phyloP scores from a whole-genome alignment of 352 stramenopile genomes.

The Phytopythium litorale region DNA sequence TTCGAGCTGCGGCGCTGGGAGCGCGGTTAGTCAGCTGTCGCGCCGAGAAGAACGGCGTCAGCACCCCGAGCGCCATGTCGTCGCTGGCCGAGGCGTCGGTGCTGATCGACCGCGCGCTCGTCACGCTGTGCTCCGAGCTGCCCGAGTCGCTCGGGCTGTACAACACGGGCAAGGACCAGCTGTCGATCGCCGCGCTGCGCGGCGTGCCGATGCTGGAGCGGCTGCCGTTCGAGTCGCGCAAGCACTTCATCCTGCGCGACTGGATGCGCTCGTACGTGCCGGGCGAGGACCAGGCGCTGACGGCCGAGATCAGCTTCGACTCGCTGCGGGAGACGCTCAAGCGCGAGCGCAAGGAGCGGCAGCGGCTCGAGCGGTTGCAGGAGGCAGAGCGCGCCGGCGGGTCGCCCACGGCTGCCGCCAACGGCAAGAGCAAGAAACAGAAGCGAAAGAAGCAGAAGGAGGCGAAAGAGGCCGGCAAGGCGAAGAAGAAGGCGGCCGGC shows the following conservation, averaged over 20 bases:
- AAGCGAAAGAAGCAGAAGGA: slow-evolving; percentile 22
- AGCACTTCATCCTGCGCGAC: slow-evolving; percentile 60
- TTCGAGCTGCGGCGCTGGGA: neutral
- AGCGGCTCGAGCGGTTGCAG: slow-evolving; percentile 32
- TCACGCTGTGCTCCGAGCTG: slow-evolving; percentile 71
- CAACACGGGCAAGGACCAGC: slow-evolving; percentile 68
- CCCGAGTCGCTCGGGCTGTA: slow-evolving; percentile 78
- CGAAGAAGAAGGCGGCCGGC: slow-evolving; percentile 12
- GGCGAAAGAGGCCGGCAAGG: slow-evolving; percentile 21
- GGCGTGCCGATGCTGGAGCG: slow-evolving; percentile 49
- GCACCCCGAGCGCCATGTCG: slow-evolving; percentile 26
- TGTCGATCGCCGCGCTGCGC: slow-evolving; percentile 54
- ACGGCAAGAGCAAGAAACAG: slow-evolving; percentile 10
- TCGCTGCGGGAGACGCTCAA: slow-evolving; percentile 38
- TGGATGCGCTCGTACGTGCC: slow-evolving; percentile 72
- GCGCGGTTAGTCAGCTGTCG: too few relatives aligned
- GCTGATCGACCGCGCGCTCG: slow-evolving; percentile 71
- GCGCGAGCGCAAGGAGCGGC: slow-evolving; percentile 45
- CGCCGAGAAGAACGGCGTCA: neutral
- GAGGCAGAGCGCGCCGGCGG: slow-evolving; percentile 32
- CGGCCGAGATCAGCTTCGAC: slow-evolving; percentile 54
- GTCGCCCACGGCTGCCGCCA: neutral
- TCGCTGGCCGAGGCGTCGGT: slow-evolving; percentile 61
- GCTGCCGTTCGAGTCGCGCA: slow-evolving; percentile 49
- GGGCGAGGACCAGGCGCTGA: slow-evolving; percentile 45